Conservation (phyloP, 2,329 filamentous ascomycete species). For the Ceratocystis colombiana region DNA sequence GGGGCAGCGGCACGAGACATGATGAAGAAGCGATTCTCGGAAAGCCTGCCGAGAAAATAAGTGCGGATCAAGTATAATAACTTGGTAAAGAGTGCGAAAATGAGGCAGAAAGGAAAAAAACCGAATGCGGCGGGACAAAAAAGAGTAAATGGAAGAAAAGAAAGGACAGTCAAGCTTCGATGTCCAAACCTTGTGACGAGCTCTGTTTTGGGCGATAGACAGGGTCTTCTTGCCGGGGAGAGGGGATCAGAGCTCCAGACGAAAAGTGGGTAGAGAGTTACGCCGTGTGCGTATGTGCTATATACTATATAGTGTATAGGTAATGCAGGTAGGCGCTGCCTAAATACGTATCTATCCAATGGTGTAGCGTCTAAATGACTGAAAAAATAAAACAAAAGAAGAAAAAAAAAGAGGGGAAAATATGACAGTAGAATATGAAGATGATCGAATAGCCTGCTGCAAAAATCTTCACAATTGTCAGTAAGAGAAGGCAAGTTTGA, state of each 20-base stretch:
- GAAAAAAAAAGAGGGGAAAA: constrained; percentile 4
- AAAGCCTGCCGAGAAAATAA: constrained; percentile 20
- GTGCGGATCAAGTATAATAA: not conserved
- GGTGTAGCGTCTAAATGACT: not conserved
- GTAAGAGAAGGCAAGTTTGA: not conserved
- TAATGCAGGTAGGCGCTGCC: not conserved
- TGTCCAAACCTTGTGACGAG: constrained; percentile 1
- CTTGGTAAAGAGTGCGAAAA: constrained; percentile 21
- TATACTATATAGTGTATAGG: not conserved
- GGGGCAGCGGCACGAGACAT: constrained; percentile 51
- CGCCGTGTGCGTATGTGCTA: no score
- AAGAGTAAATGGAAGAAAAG: constrained; percentile 12
- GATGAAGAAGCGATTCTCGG: constrained; percentile 24
- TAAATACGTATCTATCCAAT: not conserved
- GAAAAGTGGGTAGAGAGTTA: constrained; percentile 14
- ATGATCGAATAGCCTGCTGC: constrained; percentile 5
- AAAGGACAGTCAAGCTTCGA: constrained; percentile 1
- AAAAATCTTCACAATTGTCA: constrained; percentile 1
- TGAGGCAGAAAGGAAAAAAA: constrained; percentile 11
- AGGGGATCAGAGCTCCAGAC: constrained; percentile 21
- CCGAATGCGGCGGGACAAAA: constrained; percentile 7
- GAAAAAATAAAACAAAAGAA: not conserved
- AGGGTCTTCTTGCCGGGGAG: not conserved
- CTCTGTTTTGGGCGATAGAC: constrained; percentile 10
- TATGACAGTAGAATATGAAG: not conserved